These are phyloP conservation scores for Phialophora macrospora DNA, from an alignment of 2,329 filamentous ascomycete species.

Conservation along the genomic window DNA sequence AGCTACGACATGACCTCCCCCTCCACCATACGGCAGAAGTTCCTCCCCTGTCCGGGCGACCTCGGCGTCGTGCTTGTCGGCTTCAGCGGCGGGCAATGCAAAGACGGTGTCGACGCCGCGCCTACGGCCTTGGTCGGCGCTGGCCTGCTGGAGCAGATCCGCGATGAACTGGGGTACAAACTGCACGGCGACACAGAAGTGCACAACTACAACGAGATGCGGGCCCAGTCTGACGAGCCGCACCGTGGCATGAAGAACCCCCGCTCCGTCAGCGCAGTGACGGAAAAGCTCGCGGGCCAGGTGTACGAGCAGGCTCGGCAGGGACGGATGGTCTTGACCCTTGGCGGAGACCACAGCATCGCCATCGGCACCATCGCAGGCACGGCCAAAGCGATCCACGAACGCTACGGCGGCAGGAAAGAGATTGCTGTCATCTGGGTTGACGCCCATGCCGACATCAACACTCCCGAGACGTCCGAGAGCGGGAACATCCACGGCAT, in stretches of 20 bases:
- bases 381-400: slow-evolving; percentile 80
- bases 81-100: slow-evolving; percentile 95
- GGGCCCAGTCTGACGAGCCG: slow-evolving; percentile 39
- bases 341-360: slow-evolving; percentile 95
- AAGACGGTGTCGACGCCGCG: slow-evolving; percentile 87
- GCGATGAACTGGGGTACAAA: slow-evolving; percentile 84
- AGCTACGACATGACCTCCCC: slow-evolving; percentile 57
- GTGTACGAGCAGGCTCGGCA: slow-evolving; percentile 84
- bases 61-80: slow-evolving; percentile 92
- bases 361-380: slow-evolving; percentile 93
- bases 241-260: slow-evolving; percentile 95
- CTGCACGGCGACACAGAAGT: slow-evolving; percentile 82
- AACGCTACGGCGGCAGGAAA: slow-evolving; percentile 69
- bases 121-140: slow-evolving; percentile 86
- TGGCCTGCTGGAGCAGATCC: slow-evolving; percentile 82
- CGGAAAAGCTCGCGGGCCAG: slow-evolving; percentile 75
- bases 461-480: slow-evolving; percentile 85
- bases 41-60: slow-evolving; percentile 77
- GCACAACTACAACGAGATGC: slow-evolving; percentile 76
- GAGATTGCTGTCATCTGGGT: slow-evolving; percentile 98
- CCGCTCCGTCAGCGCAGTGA: slow-evolving; percentile 82
- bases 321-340: slow-evolving; percentile 86
- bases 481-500: slow-evolving; percentile 98
- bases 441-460: slow-evolving; percentile 97
- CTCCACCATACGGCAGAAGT: slow-evolving; percentile 68